Base-by-base conservation (phyloP, 176 grass and related monocot species). In the Tuctoria greenei region DNA sequence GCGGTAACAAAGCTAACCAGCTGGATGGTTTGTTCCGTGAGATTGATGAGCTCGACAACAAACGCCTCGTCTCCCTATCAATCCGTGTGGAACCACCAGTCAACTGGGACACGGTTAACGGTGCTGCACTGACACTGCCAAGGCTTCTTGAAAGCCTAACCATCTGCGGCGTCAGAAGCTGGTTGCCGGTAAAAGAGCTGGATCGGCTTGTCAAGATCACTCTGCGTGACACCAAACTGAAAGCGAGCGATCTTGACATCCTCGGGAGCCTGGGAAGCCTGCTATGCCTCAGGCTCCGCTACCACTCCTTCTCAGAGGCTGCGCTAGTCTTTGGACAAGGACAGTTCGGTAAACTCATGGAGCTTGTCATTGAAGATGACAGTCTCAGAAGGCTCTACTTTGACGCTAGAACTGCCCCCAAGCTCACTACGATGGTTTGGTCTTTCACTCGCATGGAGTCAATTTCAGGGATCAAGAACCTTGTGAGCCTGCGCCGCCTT, bases 121-220 rank as follows among this genome's bases (percentile, higher is more conserved):
- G 15, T 56, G 1, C 18, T 12, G 2, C 28, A 6, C 10, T 65
- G 10, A 62, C 21, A 14, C 24, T 23, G 49, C 61, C 77, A 58
- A 7, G 73, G 4, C 12, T 41, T 14, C 50, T 68, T n/a, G n/a
- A 86, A 27, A 86, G 61, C 18, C 76, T 86, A 4, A 73, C 40
- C 7, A 72, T 81, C 12, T 38, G 18, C 0, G 76, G 47, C 1
- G 6, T 73, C 31, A 27, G 34, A 14, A n/a, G 18, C 17, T 26
- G 69, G 45, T 9, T 86, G 15, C 25, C 38, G 14, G 27, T 81
- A 14, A 4, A 5, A 21, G 0, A 66, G 2, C 69, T 36, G 15
- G 13, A 46, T 43, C 4, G 27, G 0, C 76, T 86, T 52, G 8
- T 41, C 17, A 69, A 75, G 61, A 39, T 86, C 26, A 81, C 76